Evolutionary conservation across 305 asterid species (phyloP).

Genomic region (Fraxinus dipetala): DNA sequence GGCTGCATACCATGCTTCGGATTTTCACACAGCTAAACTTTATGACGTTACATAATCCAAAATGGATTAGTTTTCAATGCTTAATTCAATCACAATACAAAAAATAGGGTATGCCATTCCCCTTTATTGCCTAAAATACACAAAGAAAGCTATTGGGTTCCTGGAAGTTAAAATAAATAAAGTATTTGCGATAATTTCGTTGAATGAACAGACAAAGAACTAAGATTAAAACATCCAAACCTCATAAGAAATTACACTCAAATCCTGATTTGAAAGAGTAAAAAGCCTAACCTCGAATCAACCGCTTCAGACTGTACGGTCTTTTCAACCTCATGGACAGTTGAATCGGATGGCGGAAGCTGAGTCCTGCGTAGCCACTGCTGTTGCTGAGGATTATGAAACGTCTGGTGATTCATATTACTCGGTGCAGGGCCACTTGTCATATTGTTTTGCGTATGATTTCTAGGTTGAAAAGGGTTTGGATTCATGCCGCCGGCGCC

Average conservation of each 20-base stretch:
- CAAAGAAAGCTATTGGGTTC: background rate
- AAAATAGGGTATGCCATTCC: background rate
- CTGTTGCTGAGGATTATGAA: constrained; percentile 60
- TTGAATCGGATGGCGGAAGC: constrained; percentile 37
- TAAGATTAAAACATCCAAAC: background rate
- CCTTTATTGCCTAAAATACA: background rate
- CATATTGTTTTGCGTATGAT: constrained; percentile 53
- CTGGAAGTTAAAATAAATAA: background rate
- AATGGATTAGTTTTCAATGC: background rate
- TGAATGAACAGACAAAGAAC: constrained; percentile 11
- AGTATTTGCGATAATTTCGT: background rate
- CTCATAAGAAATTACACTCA: background rate
- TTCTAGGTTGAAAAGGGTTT: constrained; percentile 51
- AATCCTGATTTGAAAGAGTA: background rate
- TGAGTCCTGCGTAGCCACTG: constrained; percentile 80
- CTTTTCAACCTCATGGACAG: constrained; percentile 72
- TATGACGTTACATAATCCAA: background rate
- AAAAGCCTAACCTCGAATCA: constrained; percentile 61
- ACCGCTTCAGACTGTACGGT: constrained; percentile 75
- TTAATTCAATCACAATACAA: background rate
- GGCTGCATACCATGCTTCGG: background rate
- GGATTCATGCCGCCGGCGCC: constrained; percentile 54
- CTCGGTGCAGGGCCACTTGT: constrained; percentile 51
- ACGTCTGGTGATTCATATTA: constrained; percentile 36
- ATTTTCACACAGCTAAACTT: background rate